phyloP scores from a whole-genome alignment of 2,329 filamentous ascomycete genomes.

The Clarireedia homoeocarpa region DNA sequence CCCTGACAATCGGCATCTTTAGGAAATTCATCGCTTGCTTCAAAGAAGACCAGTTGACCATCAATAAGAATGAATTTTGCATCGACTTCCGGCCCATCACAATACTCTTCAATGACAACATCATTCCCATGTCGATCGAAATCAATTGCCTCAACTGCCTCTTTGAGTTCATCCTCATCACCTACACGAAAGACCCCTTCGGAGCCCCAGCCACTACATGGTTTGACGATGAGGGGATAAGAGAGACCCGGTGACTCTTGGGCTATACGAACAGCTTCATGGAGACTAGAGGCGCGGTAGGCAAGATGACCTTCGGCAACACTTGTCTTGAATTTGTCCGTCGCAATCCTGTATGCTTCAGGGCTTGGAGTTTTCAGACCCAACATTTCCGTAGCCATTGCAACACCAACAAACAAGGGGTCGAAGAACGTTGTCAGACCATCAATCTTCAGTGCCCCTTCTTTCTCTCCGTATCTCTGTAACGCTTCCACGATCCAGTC shows the following conservation, averaged over 20 bases:
- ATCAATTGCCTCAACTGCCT: neutral
- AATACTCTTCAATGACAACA: neutral
- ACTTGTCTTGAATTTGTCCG: neutral
- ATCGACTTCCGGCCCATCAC: constrained; percentile 9
- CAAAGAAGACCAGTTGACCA: constrained; percentile 8
- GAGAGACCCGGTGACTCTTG: neutral
- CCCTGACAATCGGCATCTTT: neutral
- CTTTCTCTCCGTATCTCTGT: neutral
- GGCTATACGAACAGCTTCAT: too few relatives aligned
- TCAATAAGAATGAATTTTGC: constrained; percentile 7
- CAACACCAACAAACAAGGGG: neutral
- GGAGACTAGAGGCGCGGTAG: too few relatives aligned
- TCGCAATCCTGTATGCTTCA: neutral
- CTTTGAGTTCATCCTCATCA: neutral
- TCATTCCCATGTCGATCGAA: neutral
- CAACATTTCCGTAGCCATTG: neutral
- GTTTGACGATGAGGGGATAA: constrained; percentile 9
- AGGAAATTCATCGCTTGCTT: constrained; percentile 7
- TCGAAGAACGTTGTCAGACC: constrained; percentile 1
- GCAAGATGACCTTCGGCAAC: too few relatives aligned
- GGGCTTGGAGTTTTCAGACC: neutral
- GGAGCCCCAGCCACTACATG: constrained; percentile 6
- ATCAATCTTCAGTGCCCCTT: neutral
- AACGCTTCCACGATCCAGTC: neutral
- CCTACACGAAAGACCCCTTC: constrained; percentile 4